Evolutionary conservation across 78 protist species (phyloP).

Genomic region (Emiliania huxleyi): DNA sequence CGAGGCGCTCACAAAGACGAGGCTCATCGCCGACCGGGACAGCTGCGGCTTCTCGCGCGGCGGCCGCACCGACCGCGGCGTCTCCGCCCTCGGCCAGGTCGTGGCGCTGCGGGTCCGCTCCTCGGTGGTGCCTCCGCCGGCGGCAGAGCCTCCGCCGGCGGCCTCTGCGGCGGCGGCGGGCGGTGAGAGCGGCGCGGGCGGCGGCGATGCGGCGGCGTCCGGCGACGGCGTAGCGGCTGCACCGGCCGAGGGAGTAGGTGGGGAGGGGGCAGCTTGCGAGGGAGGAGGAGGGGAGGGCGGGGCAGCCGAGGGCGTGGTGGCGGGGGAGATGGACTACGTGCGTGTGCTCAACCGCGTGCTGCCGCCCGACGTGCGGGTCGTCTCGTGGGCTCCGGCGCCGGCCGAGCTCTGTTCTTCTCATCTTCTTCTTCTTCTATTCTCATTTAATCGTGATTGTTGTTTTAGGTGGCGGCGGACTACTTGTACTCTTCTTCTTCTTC

Average conservation of each 20-base stretch:
- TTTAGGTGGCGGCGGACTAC: no score
- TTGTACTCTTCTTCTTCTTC: no score
- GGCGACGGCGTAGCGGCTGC: no score
- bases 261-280: no score
- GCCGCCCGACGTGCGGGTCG: slow-evolving; percentile 67
- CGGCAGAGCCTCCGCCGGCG: background rate
- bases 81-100: slow-evolving; percentile 67
- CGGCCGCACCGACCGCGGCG: slow-evolving; percentile 79
- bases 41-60: slow-evolving; percentile 47
- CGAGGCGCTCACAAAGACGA: slow-evolving; percentile 27
- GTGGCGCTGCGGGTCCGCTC: slow-evolving; percentile 47
- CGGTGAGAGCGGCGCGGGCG: background rate
- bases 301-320: background rate
- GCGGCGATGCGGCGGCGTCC: background rate
- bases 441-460: no score
- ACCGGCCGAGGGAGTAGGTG: no score
- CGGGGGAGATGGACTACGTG: slow-evolving; percentile 57
- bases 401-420: no score
- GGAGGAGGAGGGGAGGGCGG: background rate
- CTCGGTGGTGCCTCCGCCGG: background rate
- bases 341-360: slow-evolving; percentile 64
- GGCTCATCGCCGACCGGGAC: slow-evolving; percentile 26
- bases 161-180: background rate
- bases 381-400: slow-evolving; percentile 70
- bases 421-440: no score